phyloP scores from a whole-genome alignment of 2,329 filamentous ascomycete species.

The Fusarium newnesense region DNA sequence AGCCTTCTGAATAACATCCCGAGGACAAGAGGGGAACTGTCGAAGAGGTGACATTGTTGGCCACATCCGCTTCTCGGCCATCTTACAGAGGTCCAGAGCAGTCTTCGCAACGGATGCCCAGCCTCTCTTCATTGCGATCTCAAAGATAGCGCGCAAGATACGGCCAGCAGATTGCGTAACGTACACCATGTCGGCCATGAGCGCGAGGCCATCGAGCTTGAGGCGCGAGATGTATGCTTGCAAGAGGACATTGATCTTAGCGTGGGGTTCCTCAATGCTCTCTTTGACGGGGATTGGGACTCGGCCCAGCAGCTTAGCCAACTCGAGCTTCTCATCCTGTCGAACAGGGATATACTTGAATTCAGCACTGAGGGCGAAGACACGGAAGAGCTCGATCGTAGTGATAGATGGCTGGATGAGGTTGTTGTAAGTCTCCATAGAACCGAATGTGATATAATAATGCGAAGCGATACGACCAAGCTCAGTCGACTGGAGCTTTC shows the following conservation, averaged over 20 bases:
- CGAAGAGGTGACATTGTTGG: slow-evolving; percentile 96
- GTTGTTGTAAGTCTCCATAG: slow-evolving; percentile 97
- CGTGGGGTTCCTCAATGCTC: slow-evolving; percentile 94
- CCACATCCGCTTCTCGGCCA: slow-evolving; percentile 99
- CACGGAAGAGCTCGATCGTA: slow-evolving; percentile 94
- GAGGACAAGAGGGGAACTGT: slow-evolving; percentile 85
- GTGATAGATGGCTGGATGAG: slow-evolving; percentile 93
- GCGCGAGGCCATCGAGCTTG: slow-evolving; percentile 89
- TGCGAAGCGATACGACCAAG: slow-evolving; percentile 95
- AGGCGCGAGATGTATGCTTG: slow-evolving; percentile 97
- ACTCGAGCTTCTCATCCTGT: slow-evolving; percentile 95
- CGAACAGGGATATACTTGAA: slow-evolving; percentile 99
- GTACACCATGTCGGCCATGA: slow-evolving; percentile 99
- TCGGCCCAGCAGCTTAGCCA: slow-evolving; percentile 87
- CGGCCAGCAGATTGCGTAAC: slow-evolving; percentile 97
- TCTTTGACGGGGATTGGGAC: slow-evolving; percentile 98
- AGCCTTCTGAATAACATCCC: slow-evolving; percentile 89
- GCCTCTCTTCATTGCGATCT: slow-evolving; percentile 96
- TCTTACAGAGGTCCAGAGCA: slow-evolving; percentile 95
- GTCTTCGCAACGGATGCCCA: slow-evolving; percentile 95
- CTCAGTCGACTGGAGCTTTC: slow-evolving; percentile 89
- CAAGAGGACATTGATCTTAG: slow-evolving; percentile 97
- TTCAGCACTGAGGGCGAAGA: slow-evolving; percentile 95
- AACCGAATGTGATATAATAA: slow-evolving; percentile 97
- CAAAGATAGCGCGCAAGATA: slow-evolving; percentile 94